A percentile compares a stretch with the other conserved stretches of the same genome.
phyloP scores from a whole-genome alignment of 345 rosid genomes.

The Balakata baccata region DNA sequence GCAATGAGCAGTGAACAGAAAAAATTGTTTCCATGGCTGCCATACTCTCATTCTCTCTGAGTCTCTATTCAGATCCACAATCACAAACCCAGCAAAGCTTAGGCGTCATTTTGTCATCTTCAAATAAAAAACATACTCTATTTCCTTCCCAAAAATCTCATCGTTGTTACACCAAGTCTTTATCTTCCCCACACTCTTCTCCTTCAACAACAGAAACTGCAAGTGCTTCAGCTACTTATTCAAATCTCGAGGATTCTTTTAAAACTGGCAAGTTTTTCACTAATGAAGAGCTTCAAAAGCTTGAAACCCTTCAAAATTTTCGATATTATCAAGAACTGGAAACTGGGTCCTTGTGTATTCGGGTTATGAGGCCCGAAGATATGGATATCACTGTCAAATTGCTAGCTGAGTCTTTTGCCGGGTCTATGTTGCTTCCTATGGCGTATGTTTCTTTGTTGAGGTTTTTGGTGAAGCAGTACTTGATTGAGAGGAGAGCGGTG shows the following conservation, averaged over 20 bases:
- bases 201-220: slow-evolving; percentile 7
- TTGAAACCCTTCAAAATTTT: slow-evolving; percentile 59
- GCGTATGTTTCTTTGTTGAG: slow-evolving; percentile 60
- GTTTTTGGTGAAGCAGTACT: slow-evolving; percentile 78
- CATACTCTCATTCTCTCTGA: slow-evolving; percentile 7
- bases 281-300: slow-evolving; percentile 69
- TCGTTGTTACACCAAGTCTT: slow-evolving; percentile 1
- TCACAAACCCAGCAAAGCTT: slow-evolving; percentile 4
- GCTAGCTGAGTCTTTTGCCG: slow-evolving; percentile 77
- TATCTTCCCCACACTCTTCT: slow-evolving; percentile 8
- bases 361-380: slow-evolving; percentile 72
- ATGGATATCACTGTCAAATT: slow-evolving; percentile 64
- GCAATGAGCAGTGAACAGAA: background rate
- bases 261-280: slow-evolving; percentile 53
- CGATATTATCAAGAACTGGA: slow-evolving; percentile 46
- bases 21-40: slow-evolving; percentile 5
- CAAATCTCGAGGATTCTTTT: slow-evolving; percentile 57
- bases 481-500: slow-evolving; percentile 63
- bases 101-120: background rate
- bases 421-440: slow-evolving; percentile 67
- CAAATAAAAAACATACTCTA: background rate
- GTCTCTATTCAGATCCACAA: slow-evolving; percentile 10
- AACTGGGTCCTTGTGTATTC: slow-evolving; percentile 61
- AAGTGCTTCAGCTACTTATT: slow-evolving; percentile 20
- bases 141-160: slow-evolving; percentile 2